These are phyloP conservation scores for Cladobotryum mycophilum DNA, from an alignment of 2,329 filamentous ascomycete species.

Conservation along the genomic window DNA sequence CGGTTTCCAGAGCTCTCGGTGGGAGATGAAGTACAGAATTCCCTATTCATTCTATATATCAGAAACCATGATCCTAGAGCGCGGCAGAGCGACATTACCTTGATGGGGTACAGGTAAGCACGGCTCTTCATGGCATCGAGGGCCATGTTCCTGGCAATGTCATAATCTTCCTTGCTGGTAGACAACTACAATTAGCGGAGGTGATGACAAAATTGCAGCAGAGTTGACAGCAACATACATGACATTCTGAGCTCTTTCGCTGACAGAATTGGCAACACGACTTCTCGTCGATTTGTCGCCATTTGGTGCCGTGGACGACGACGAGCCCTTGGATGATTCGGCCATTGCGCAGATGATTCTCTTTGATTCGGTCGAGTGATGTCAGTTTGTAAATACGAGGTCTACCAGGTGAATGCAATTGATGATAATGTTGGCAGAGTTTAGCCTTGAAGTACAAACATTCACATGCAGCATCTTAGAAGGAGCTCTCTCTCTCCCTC, in stretches of 20 bases:
- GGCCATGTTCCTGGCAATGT: constrained; percentile 57
- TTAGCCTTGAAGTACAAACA: no score
- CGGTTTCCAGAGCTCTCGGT: constrained; percentile 53
- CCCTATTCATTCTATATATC: constrained; percentile 36
- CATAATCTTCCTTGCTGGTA: constrained; percentile 61
- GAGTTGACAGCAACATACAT: constrained; percentile 28
- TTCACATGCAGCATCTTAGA: no score
- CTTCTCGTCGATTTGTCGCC: constrained; percentile 17
- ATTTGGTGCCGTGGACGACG: background rate
- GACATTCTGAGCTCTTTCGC: constrained; percentile 44
- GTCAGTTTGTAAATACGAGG: no score
- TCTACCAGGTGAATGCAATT: no score
- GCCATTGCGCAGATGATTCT: constrained; percentile 10
- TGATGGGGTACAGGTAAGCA: constrained; percentile 82
- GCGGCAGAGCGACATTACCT: constrained; percentile 31
- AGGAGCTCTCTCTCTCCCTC: no score
- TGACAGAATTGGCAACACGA: constrained; percentile 33
- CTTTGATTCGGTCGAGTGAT: background rate
- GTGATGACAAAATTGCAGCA: no score
- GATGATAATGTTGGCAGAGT: no score
- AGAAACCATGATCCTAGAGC: background rate
- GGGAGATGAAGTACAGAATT: constrained; percentile 52
- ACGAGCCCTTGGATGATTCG: constrained; percentile 7
- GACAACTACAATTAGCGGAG: no score
- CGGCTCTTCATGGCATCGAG: constrained; percentile 66